A percentile compares a stretch with the other conserved stretches of the same genome.
These are phyloP conservation scores for Crithidia bombi DNA, from an alignment of 208 protist genomes.

Conservation along the genomic window DNA sequence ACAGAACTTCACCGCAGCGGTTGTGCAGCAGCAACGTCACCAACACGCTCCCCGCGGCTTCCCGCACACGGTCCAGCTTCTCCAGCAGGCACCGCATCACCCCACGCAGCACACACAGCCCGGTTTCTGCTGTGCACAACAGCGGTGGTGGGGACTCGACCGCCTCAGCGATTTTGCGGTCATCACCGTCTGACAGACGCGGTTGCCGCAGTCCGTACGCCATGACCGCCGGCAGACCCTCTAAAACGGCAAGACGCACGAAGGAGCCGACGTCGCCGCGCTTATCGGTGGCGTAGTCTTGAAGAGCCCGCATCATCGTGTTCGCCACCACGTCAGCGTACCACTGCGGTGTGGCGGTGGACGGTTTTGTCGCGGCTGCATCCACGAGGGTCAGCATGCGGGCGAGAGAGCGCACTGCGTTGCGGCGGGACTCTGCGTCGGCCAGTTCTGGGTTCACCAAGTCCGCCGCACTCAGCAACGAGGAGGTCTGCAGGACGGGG, in stretches of 20 bases:
- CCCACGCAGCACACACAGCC: constrained; percentile 48
- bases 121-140: constrained; percentile 22
- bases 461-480: constrained; percentile 32
- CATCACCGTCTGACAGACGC: neutral
- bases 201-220: constrained; percentile 35
- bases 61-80: constrained; percentile 93
- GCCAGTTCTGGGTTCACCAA: constrained; percentile 57
- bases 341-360: constrained; percentile 26
- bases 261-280: constrained; percentile 98
- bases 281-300: constrained; percentile 95
- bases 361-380: constrained; percentile 6
- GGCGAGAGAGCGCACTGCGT: constrained; percentile 78
- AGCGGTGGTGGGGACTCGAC: too few species aligned
- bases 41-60: constrained; percentile 52
- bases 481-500: constrained; percentile 21
- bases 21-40: constrained; percentile 36
- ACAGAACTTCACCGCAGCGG: constrained; percentile 9
- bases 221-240: constrained; percentile 61
- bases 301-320: constrained; percentile 63
- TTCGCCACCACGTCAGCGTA: constrained; percentile 46
- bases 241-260: constrained; percentile 93
- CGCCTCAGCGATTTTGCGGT: constrained; percentile 1
- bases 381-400: constrained; percentile 41
- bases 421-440: constrained; percentile 92
- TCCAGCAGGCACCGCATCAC: constrained; percentile 87